Base-by-base conservation (phyloP, 805 yeast genomes). In the Saccharomyces jurei region DNA sequence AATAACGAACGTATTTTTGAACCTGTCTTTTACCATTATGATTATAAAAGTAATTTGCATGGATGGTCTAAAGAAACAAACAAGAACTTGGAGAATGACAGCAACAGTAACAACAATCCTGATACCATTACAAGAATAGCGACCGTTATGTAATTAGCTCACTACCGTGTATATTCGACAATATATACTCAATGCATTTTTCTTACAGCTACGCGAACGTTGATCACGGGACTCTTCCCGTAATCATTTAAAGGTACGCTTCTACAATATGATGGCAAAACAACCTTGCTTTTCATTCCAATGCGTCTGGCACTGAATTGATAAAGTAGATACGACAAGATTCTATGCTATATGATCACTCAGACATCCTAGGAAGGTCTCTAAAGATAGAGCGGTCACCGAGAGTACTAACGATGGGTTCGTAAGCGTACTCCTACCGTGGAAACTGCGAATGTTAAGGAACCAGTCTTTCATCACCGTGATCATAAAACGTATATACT, bases 301-400 rank as follows among this genome's bases (percentile, higher is more conserved):
- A 29, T 29, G 11, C 4, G 1, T 4, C 21, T 32, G 6, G 2
- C 6, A n/a, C 21, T n/a, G 21, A 4, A 4, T 17, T 36, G 13
- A 36, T 9, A 17, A 36, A 21, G 4, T 17, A 36, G 17, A 17
- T 3, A 36, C 25, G 17, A 36, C 4, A 31, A 32, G 41, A 36
- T 36, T 9, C 11, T 36, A 36, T 22, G 17, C 25, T 17, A 22
- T 46, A 46, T 51, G 56, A 63, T 52, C 68, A 64, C 82, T 86
- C 94, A 86, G 94, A 86, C 94, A 86, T 86, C 91, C 94, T 83
- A 82, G 91, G 92, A 86, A 86, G 92, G 88, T 77, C 80, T 69
- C 72, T 57, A 44, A 55, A 52, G 57, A 67, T n/a, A 70, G 77
- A 78, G 89, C 94, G 92, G 91, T 85, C 91, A 86, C 90, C 75